Percentiles rank a stretch among this genome's conserved stretches.
phyloP scores from a whole-genome alignment of 169 alveolate genomes.

The Plasmodium billcollinsi region DNA sequence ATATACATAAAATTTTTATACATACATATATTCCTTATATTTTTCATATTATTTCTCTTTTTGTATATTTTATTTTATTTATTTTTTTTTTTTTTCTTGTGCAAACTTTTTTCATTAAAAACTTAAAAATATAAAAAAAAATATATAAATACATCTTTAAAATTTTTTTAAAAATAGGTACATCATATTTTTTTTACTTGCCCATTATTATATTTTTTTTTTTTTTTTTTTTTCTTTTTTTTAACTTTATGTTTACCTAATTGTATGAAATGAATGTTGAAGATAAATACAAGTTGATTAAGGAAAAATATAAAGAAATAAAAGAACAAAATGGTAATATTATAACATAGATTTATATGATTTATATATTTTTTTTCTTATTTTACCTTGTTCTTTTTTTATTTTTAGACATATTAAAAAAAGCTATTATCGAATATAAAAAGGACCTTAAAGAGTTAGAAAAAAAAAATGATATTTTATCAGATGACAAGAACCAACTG shows the following conservation, averaged over 20 bases:
- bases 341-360: not conserved
- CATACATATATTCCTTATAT: no score
- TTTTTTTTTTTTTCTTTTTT: not conserved
- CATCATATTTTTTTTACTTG: conserved; percentile 4
- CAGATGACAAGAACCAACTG: conserved; percentile 22
- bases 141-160: no score
- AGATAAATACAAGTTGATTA: conserved; percentile 66
- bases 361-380: not conserved
- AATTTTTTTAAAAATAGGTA: no score
- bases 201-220: not conserved
- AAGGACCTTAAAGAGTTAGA: conserved; percentile 69
- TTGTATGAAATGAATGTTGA: conserved; percentile 59
- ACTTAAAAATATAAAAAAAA: not conserved
- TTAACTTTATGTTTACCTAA: not conserved
- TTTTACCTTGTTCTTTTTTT: not conserved
- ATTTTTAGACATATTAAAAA: conserved; percentile 53
- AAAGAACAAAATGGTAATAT: conserved; percentile 75
- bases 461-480: conserved; percentile 34
- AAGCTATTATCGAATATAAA: conserved; percentile 73
- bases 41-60: no score
- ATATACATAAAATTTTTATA: no score
- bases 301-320: conserved; percentile 75
- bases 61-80: not conserved
- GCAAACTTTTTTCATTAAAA: conserved; percentile 3
- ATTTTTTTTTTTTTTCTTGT: conserved; percentile 15